Evolutionary conservation across 108 stramenopile genomes (phyloP).

Genomic region (Cafeteria roenbergensis): DNA sequence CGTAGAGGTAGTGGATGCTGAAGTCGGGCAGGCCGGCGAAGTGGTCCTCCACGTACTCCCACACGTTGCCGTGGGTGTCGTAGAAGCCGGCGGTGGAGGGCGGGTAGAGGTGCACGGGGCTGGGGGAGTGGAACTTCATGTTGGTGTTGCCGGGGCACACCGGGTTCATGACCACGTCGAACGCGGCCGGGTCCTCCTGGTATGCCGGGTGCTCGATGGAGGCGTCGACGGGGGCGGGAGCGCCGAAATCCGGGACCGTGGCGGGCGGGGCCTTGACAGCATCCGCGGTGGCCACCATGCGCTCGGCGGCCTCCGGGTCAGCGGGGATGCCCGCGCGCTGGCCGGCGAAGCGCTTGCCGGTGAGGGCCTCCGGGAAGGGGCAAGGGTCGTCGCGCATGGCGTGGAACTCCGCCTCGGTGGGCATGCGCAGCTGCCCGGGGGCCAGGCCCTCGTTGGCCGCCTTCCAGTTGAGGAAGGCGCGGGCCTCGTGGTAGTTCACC

Average conservation of each 20-base stretch:
- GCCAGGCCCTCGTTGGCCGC: slow-evolving; percentile 2
- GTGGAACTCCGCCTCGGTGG: slow-evolving; percentile 79
- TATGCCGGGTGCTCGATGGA: neutral
- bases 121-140: slow-evolving; percentile 59
- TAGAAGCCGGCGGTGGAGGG: slow-evolving; percentile 30
- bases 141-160: slow-evolving; percentile 54
- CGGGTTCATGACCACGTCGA: slow-evolving; percentile 16
- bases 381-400: slow-evolving; percentile 46
- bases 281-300: too few relatives aligned
- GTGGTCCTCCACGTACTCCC: slow-evolving; percentile 85
- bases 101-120: slow-evolving; percentile 54
- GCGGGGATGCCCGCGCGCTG: too few relatives aligned
- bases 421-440: slow-evolving; percentile 39
- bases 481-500: slow-evolving; percentile 79
- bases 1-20: slow-evolving; percentile 65
- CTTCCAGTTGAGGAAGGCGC: slow-evolving; percentile 76
- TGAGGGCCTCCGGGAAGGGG: neutral
- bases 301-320: too few relatives aligned
- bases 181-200: neutral
- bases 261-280: too few relatives aligned
- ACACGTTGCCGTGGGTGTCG: slow-evolving; percentile 76
- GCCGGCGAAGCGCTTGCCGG: neutral
- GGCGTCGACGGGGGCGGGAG: neutral
- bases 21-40: slow-evolving; percentile 74
- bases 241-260: too few relatives aligned